These are phyloP conservation scores for Penicillium bialowiezense DNA, from an alignment of 495 filamentous ascomycete genomes.

Conservation along the genomic window DNA sequence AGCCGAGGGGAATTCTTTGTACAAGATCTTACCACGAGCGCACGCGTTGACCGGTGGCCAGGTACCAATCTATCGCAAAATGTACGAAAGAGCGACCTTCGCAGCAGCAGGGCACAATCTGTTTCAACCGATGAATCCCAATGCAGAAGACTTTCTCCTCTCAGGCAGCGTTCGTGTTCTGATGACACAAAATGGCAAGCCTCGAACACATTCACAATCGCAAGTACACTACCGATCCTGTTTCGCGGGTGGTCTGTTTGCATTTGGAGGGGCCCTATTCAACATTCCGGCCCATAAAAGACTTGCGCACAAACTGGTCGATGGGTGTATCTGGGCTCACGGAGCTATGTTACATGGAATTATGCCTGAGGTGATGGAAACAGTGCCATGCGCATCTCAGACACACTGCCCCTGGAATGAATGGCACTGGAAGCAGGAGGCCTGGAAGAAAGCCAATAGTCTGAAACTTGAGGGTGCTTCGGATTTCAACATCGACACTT, in stretches of 20 bases:
- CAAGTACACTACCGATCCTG: conserved; percentile 64
- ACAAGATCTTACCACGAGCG: conserved; percentile 31
- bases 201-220: conserved; percentile 25
- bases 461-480: conserved; percentile 2
- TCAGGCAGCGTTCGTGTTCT: conserved; percentile 28
- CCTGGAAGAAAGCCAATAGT: conserved; percentile 16
- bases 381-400: conserved; percentile 31
- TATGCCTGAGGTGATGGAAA: conserved; percentile 44
- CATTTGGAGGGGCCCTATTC: conserved; percentile 71
- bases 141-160: conserved; percentile 37
- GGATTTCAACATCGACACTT: conserved; percentile 12
- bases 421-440: conserved; percentile 30
- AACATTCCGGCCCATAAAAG: conserved; percentile 61
- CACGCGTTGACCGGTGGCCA: conserved; percentile 36
- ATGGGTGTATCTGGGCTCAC: conserved; percentile 85
- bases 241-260: conserved; percentile 86
- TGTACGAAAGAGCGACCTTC: conserved; percentile 37
- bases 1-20: conserved; percentile 31
- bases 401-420: conserved; percentile 38
- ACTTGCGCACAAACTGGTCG: conserved; percentile 68
- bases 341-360: conserved; percentile 34
- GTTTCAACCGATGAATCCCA: conserved; percentile 44
- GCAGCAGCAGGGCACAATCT: conserved; percentile 35
- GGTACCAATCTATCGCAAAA: conserved; percentile 35
- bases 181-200: conserved; percentile 11